Percentiles rank a stretch among this genome's conserved stretches.
Conservation (phyloP, 2,329 filamentous ascomycete genomes). For the Epichloe brachyelytri region DNA sequence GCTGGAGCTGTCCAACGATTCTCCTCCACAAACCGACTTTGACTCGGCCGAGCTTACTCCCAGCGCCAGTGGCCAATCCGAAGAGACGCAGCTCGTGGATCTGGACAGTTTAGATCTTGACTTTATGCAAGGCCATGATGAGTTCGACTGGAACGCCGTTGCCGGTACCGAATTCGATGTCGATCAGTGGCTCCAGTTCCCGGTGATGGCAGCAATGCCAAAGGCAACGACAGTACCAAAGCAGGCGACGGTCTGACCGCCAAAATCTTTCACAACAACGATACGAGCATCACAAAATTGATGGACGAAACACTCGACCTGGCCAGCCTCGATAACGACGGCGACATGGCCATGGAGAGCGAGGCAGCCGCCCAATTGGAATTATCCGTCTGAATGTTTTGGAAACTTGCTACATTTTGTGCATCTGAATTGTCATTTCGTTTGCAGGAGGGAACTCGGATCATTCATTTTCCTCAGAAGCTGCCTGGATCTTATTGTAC, state of each 20-base stretch:
- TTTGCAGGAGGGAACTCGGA: background rate
- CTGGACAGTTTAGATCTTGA: slow-evolving; percentile 30
- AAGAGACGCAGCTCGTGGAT: slow-evolving; percentile 21
- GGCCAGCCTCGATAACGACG: slow-evolving; percentile 16
- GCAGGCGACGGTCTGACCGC: background rate
- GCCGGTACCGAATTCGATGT: slow-evolving; percentile 42
- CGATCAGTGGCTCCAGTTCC: slow-evolving; percentile 47
- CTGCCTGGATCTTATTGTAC: background rate
- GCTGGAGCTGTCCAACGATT: slow-evolving; percentile 22
- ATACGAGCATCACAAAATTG: slow-evolving; percentile 14
- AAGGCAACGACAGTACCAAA: slow-evolving; percentile 17
- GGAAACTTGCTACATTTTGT: too few species aligned
- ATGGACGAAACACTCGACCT: slow-evolving; percentile 18
- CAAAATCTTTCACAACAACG: background rate
- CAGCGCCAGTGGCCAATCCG: slow-evolving; percentile 31
- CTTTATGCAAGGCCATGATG: slow-evolving; percentile 32
- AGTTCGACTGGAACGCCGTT: slow-evolving; percentile 42
- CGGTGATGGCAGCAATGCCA: slow-evolving; percentile 30
- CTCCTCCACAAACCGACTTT: slow-evolving; percentile 32
- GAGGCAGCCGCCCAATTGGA: slow-evolving; percentile 5
- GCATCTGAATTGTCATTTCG: too few species aligned
- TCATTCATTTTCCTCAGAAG: background rate
- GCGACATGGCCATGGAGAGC: slow-evolving; percentile 8
- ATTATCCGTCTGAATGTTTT: background rate
- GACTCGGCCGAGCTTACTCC: slow-evolving; percentile 31